phyloP scores from a whole-genome alignment of 108 stramenopile species.

The Schizochytrium sp. region DNA sequence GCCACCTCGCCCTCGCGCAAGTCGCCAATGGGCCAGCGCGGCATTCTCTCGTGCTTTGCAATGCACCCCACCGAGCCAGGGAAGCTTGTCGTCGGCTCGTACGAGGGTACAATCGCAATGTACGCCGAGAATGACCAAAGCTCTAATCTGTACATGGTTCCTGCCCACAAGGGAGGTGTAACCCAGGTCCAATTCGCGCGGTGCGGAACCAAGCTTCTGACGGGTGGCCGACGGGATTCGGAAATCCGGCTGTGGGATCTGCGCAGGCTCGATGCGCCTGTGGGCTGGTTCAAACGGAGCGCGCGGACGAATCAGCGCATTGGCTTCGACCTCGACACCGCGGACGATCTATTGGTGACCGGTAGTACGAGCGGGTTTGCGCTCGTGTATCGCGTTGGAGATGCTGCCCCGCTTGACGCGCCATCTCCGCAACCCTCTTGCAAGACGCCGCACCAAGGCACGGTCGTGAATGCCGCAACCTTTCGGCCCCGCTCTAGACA shows the following conservation, averaged over 20 bases:
- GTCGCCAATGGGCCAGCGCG: neutral
- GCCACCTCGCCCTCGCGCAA: neutral
- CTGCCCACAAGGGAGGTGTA: neutral
- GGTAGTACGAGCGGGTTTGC: neutral
- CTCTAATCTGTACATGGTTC: neutral
- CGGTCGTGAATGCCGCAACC: neutral
- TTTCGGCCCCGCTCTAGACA: neutral
- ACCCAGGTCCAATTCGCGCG: neutral
- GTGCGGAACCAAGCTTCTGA: neutral
- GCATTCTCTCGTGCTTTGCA: neutral
- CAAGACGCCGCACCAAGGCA: neutral
- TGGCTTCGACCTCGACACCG: neutral
- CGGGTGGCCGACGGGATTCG: neutral
- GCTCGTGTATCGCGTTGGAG: neutral
- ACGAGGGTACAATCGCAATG: neutral
- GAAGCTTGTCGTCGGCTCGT: neutral
- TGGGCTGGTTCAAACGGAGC: neutral
- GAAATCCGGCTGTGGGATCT: neutral
- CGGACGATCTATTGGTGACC: neutral
- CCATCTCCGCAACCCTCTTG: neutral
- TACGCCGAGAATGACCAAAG: neutral
- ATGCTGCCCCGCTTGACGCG: neutral
- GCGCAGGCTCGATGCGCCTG: neutral
- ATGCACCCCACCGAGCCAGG: neutral
- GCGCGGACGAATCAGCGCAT: neutral